Percentiles rank a stretch among this genome's conserved stretches.
Conservation (phyloP, 805 yeast species). For the Sugiyamaella floridensis region DNA sequence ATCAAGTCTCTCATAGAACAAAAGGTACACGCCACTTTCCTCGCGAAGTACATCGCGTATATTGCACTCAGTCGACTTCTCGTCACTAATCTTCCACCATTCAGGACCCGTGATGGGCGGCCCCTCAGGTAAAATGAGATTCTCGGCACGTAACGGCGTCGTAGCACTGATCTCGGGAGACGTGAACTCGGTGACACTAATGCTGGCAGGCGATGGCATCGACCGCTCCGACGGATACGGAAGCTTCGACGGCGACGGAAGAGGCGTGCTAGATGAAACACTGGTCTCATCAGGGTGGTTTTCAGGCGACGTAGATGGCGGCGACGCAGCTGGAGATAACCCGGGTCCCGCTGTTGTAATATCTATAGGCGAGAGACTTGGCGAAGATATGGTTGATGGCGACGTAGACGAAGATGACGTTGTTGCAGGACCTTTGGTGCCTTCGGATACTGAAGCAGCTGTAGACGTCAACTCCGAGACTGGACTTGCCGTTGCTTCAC, state of each 20-base stretch:
- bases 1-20: constrained; percentile 58
- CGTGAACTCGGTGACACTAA: constrained; percentile 8
- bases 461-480: not conserved
- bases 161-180: constrained; percentile 7
- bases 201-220: constrained; percentile 16
- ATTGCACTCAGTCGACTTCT: constrained; percentile 56
- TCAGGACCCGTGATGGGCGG: constrained; percentile 40
- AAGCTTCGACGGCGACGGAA: constrained; percentile 3
- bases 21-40: constrained; percentile 72
- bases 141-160: not conserved
- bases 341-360: not conserved
- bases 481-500: not conserved
- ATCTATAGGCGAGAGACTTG: not conserved
- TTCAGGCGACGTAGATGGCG: not conserved
- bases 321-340: constrained; percentile 2
- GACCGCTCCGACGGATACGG: constrained; percentile 16
- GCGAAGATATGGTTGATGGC: constrained; percentile 5
- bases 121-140: constrained; percentile 1
- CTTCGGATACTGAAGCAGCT: not conserved
- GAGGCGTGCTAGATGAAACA: not conserved
- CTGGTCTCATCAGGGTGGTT: not conserved
- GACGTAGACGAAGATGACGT: constrained; percentile 1
- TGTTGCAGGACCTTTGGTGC: not conserved
- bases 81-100: constrained; percentile 81
- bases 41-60: constrained; percentile 56